Conservation (phyloP, 2,329 filamentous ascomycete genomes). For the Orbilia quercus region DNA sequence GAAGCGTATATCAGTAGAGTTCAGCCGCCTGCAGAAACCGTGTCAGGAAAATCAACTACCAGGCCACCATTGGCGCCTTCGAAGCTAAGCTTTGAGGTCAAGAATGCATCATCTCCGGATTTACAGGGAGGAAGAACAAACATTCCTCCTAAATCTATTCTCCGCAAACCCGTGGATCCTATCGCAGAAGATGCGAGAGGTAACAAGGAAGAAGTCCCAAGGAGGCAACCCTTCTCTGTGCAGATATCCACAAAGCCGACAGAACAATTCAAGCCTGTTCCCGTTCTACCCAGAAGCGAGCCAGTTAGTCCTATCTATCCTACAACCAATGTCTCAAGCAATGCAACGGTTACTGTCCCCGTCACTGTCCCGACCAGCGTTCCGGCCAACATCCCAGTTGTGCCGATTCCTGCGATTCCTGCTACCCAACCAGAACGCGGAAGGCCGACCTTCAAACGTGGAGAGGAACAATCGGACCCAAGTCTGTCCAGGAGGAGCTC, state of each 20-base stretch:
- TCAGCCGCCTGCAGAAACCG: constrained; percentile 38
- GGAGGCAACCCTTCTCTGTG: constrained; percentile 18
- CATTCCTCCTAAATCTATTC: constrained; percentile 48
- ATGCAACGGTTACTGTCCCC: too few species aligned
- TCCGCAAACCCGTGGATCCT: constrained; percentile 41
- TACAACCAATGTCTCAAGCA: too few species aligned
- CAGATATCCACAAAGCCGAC: constrained; percentile 15
- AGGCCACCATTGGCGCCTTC: constrained; percentile 45
- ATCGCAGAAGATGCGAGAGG: constrained; percentile 26
- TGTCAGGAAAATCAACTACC: constrained; percentile 20
- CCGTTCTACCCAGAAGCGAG: constrained; percentile 32
- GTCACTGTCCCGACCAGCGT: too few species aligned
- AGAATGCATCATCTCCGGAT: constrained; percentile 41
- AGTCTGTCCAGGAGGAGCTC: constrained; percentile 27
- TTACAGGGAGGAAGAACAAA: constrained; percentile 20
- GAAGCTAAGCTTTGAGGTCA: constrained; percentile 46
- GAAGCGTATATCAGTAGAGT: constrained; percentile 38
- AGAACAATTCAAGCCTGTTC: constrained; percentile 23
- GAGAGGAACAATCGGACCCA: constrained; percentile 23
- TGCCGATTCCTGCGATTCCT: background rate
- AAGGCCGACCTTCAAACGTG: constrained; percentile 44
- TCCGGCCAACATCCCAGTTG: too few species aligned
- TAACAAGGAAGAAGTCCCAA: constrained; percentile 14
- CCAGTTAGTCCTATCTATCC: constrained; percentile 28
- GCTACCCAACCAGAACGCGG: constrained; percentile 45